Evolutionary conservation across 2,329 filamentous ascomycete species (phyloP).

Genomic region (Myriosclerotinia curreyana): DNA sequence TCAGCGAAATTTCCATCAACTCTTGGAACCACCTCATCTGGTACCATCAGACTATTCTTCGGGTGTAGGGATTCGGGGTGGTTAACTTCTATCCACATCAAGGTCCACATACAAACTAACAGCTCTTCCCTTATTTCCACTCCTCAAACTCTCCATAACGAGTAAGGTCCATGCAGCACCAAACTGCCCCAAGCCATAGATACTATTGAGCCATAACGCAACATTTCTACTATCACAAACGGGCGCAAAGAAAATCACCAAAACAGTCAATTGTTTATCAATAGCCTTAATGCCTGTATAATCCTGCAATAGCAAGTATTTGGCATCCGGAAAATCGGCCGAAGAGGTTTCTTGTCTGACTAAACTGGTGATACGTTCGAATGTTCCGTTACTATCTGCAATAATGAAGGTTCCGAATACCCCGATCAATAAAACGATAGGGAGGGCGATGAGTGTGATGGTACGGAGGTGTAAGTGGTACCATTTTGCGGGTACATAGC

Average conservation of each 20-base stretch:
- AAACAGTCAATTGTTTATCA: constrained; percentile 29
- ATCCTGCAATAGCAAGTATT: constrained; percentile 25
- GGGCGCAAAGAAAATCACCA: constrained; percentile 36
- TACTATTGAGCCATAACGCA: constrained; percentile 28
- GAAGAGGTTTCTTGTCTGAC: constrained; percentile 15
- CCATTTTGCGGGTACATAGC: constrained; percentile 20
- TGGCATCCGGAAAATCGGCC: constrained; percentile 28
- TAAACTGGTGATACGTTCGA: constrained; percentile 24
- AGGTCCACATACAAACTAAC: constrained; percentile 43
- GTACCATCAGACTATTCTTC: not conserved
- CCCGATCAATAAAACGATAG: constrained; percentile 29
- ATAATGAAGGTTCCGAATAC: constrained; percentile 27
- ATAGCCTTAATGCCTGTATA: constrained; percentile 32
- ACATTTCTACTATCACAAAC: constrained; percentile 25
- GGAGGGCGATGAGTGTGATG: constrained; percentile 27
- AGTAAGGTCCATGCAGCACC: constrained; percentile 38
- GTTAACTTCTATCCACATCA: not conserved
- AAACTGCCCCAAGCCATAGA: constrained; percentile 35
- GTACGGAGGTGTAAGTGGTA: constrained; percentile 26
- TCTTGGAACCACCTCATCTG: not conserved
- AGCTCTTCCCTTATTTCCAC: constrained; percentile 44
- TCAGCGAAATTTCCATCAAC: constrained; percentile 21
- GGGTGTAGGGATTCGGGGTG: not conserved
- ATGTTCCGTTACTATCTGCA: constrained; percentile 29
- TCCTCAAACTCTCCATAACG: constrained; percentile 45